Conservation (phyloP, 768 basidiomycete genomes). For the Mycena polygramma region DNA sequence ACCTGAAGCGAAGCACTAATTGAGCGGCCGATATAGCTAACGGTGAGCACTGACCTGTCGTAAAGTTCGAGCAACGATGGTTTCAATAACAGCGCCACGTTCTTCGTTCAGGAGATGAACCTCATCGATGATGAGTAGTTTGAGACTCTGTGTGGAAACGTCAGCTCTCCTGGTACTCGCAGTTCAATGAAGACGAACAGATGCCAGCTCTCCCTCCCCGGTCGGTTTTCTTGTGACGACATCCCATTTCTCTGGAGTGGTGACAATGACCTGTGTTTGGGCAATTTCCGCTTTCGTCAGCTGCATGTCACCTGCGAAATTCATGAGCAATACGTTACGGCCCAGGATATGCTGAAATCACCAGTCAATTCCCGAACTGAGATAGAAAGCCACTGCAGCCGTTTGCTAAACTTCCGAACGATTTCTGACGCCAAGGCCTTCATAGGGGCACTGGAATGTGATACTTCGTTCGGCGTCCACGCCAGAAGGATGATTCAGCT, state of each 20-base stretch:
- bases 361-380: conserved; percentile 93
- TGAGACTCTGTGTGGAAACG: conserved; percentile 73
- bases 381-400: conserved; percentile 90
- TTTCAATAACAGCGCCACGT: conserved; percentile 97
- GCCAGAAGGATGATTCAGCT: conserved; percentile 38
- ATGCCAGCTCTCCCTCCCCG: conserved; percentile 96
- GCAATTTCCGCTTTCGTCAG: conserved; percentile 94
- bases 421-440: conserved; percentile 98
- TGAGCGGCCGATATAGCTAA: background rate
- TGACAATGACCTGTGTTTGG: conserved; percentile 97
- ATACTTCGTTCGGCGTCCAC: conserved; percentile 4
- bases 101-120: conserved; percentile 98
- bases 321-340: conserved; percentile 37
- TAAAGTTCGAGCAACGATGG: conserved; percentile 95
- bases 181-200: conserved; percentile 62
- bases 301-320: conserved; percentile 88
- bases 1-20: conserved; percentile 64
- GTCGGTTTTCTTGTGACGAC: conserved; percentile 98
- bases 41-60: conserved; percentile 71
- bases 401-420: conserved; percentile 90
- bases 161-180: background rate
- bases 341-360: conserved; percentile 38
- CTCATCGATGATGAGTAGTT: conserved; percentile 97
- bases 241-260: conserved; percentile 99
- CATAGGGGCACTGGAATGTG: conserved; percentile 86